Percentiles rank a stretch among this genome's conserved stretches.
Conservation (phyloP, 768 basidiomycete genomes). For the Rhodotorula taiwanensis region DNA sequence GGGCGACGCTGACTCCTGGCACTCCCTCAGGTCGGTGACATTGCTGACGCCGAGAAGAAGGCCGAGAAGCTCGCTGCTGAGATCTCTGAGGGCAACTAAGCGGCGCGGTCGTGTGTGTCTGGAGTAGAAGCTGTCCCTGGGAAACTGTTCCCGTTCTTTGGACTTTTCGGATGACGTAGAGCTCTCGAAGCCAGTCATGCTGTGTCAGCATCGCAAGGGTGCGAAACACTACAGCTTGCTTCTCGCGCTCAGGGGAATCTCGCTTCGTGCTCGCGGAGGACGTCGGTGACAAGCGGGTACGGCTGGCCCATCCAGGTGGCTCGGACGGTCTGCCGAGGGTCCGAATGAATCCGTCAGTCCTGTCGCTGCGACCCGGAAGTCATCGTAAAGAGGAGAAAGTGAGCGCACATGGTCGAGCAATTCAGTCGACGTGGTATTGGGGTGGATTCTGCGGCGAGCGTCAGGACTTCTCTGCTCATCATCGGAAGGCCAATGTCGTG, state of each 20-base stretch:
- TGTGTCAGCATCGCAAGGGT: too few species aligned
- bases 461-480: too few species aligned
- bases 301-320: constrained; percentile 32
- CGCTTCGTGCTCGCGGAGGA: not conserved
- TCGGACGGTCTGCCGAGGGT: constrained; percentile 4
- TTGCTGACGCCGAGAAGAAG: constrained; percentile 78
- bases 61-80: constrained; percentile 97
- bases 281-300: constrained; percentile 6
- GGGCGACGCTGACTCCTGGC: not conserved
- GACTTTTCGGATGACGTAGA: too few species aligned
- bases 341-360: not conserved
- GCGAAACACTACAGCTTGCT: too few species aligned
- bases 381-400: not conserved
- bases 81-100: constrained; percentile 11
- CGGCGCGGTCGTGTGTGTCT: too few species aligned
- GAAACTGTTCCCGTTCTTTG: too few species aligned
- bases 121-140: too few species aligned
- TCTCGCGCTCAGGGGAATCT: not conserved
- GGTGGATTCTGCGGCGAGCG: constrained; percentile 7
- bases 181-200: too few species aligned
- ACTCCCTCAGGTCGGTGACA: not conserved
- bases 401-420: constrained; percentile 16
- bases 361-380: too few species aligned
- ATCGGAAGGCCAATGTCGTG: not conserved
- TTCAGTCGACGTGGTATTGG: constrained; percentile 28